Evolutionary conservation across 768 basidiomycete genomes (phyloP).

Genomic region (Macrolepiota fuliginosa): DNA sequence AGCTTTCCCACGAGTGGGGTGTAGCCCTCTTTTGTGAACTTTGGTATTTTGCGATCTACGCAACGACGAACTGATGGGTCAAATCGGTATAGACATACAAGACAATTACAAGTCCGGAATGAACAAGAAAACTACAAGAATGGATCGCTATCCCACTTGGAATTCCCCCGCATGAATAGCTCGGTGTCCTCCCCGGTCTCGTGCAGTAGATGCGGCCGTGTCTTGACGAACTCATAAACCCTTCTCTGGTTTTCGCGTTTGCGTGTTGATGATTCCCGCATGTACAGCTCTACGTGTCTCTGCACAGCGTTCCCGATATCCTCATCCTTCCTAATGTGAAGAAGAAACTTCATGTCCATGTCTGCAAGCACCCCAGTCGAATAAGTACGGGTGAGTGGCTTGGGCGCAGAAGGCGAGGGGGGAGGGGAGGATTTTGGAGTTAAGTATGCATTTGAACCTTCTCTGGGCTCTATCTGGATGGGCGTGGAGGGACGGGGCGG

Average conservation of each 20-base stretch:
- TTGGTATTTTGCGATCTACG: neutral
- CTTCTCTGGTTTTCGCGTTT: conserved; percentile 3
- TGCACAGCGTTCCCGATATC: neutral
- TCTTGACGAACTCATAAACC: conserved; percentile 2
- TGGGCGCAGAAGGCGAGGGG: neutral
- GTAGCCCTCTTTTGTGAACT: no score
- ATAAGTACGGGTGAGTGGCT: neutral
- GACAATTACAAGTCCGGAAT: neutral
- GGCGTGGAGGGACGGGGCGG: neutral
- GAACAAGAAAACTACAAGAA: neutral
- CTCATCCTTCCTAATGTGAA: conserved; percentile 2
- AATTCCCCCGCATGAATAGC: neutral
- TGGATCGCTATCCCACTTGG: neutral
- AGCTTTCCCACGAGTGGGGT: no score
- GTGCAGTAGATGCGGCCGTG: neutral
- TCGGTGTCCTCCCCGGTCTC: neutral
- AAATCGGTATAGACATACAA: neutral
- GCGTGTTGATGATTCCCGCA: neutral
- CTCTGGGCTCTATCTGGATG: neutral
- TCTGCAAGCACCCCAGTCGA: neutral
- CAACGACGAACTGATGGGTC: neutral
- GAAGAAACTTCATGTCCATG: neutral
- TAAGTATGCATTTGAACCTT: neutral
- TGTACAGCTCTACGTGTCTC: conserved; percentile 1
- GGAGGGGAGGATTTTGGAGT: neutral